phyloP scores from a whole-genome alignment of 495 filamentous ascomycete species.

The Sordaria brevicollis region DNA sequence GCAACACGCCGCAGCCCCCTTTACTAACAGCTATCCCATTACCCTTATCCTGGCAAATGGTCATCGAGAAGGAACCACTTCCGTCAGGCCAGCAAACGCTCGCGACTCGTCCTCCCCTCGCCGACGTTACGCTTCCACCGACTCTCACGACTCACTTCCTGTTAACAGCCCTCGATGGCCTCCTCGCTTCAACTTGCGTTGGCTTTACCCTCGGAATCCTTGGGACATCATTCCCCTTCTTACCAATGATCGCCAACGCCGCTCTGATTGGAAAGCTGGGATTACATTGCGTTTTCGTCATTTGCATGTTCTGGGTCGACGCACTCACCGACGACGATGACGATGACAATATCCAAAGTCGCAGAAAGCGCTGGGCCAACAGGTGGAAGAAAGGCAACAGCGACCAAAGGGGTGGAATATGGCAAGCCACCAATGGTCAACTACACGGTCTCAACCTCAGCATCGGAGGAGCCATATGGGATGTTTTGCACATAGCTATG shows the following conservation, averaged over 20 bases:
- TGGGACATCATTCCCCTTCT: conserved; percentile 5
- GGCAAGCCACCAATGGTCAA: background rate
- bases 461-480: conserved; percentile 10
- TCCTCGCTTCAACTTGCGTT: conserved; percentile 11
- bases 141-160: conserved; percentile 5
- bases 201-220: conserved; percentile 12
- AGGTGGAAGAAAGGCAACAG: background rate
- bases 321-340: background rate
- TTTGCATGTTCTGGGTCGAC: conserved; percentile 7
- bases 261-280: conserved; percentile 7
- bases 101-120: conserved; percentile 5
- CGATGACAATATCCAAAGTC: background rate
- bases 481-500: conserved; percentile 8
- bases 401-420: background rate
- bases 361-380: background rate
- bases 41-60: conserved; percentile 11
- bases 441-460: background rate
- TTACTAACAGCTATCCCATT: conserved; percentile 1
- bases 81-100: background rate
- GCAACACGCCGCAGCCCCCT: background rate
- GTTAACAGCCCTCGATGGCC: conserved; percentile 15
- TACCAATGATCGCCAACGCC: conserved; percentile 5
- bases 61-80: conserved; percentile 6
- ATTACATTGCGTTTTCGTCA: conserved; percentile 9
- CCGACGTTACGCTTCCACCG: conserved; percentile 6